Evolutionary conservation across 2,329 filamentous ascomycete species (phyloP).

Genomic region (Ceratocystiopsis sp.): DNA sequence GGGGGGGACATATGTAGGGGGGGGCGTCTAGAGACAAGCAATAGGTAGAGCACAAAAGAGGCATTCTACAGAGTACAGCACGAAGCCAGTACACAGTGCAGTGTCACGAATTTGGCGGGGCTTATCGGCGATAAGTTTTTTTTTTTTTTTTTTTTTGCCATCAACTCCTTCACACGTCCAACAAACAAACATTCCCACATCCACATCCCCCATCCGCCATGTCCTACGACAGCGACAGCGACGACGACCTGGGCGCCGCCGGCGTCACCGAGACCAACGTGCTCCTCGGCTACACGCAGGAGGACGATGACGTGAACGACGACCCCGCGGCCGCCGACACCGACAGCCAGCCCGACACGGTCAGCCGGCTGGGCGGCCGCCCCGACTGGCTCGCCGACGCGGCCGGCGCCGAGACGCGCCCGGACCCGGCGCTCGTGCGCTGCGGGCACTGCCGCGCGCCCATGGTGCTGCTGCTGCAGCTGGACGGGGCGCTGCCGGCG

Average conservation of each 20-base stretch:
- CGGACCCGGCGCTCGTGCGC: conserved; percentile 60
- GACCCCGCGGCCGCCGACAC: conserved; percentile 13
- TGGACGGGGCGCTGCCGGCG: conserved; percentile 80
- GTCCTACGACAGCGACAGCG: conserved; percentile 83
- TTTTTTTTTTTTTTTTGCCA: not conserved
- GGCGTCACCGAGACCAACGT: conserved; percentile 66
- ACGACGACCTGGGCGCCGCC: conserved; percentile 39
- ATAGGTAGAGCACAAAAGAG: not conserved
- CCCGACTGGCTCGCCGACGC: conserved; percentile 65
- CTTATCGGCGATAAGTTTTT: not conserved
- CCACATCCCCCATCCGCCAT: too few species aligned
- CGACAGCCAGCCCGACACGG: conserved; percentile 61
- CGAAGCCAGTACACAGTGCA: too few species aligned
- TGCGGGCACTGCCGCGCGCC: conserved; percentile 76
- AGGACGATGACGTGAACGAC: conserved; percentile 2
- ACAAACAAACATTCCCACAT: too few species aligned
- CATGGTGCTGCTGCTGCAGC: conserved; percentile 73
- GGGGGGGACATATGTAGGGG: too few species aligned
- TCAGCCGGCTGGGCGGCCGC: conserved; percentile 74
- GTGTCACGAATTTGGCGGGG: too few species aligned
- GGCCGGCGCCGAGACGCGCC: too few species aligned
- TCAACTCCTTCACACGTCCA: too few species aligned
- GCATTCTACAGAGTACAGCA: too few species aligned
- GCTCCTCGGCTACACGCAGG: conserved; percentile 74
- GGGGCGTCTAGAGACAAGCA: too few species aligned